Evolutionary conservation across 2,329 filamentous ascomycete genomes (phyloP).

Genomic region (Alternaria novae-zelandiae): DNA sequence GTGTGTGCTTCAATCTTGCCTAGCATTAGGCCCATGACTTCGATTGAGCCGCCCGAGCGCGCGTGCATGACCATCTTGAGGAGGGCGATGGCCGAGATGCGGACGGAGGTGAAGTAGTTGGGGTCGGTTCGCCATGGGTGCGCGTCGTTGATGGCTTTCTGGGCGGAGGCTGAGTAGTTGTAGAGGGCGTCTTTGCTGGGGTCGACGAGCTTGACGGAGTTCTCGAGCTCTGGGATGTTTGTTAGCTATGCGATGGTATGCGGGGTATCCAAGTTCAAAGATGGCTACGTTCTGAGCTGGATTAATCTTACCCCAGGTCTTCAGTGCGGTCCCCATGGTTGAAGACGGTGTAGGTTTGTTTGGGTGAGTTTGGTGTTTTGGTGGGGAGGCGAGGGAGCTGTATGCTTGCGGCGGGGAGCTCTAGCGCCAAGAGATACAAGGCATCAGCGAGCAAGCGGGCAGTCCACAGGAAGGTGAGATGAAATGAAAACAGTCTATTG

Average conservation of each 20-base stretch:
- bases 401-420: slow-evolving; percentile 33
- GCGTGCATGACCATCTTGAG: slow-evolving; percentile 99
- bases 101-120: slow-evolving; percentile 89
- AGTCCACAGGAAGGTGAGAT: background rate
- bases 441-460: slow-evolving; percentile 24
- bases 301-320: slow-evolving; percentile 43
- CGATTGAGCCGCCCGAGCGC: slow-evolving; percentile 87
- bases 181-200: slow-evolving; percentile 90
- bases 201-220: slow-evolving; percentile 81
- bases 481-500: background rate
- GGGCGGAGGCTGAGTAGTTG: slow-evolving; percentile 72
- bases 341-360: slow-evolving; percentile 6
- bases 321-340: slow-evolving; percentile 45
- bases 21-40: slow-evolving; percentile 98
- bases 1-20: slow-evolving; percentile 86
- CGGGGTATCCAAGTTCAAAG: slow-evolving; percentile 8
- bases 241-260: slow-evolving; percentile 21
- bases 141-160: slow-evolving; percentile 68
- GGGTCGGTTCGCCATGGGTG: slow-evolving; percentile 81
- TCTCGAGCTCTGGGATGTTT: slow-evolving; percentile 76
- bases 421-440: slow-evolving; percentile 33
- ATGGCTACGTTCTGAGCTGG: no score
- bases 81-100: slow-evolving; percentile 90
- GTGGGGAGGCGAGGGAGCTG: slow-evolving; percentile 15
- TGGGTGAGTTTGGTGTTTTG: slow-evolving; percentile 10